Conservation (phyloP, 768 basidiomycete genomes). For the Amanita thiersii region DNA sequence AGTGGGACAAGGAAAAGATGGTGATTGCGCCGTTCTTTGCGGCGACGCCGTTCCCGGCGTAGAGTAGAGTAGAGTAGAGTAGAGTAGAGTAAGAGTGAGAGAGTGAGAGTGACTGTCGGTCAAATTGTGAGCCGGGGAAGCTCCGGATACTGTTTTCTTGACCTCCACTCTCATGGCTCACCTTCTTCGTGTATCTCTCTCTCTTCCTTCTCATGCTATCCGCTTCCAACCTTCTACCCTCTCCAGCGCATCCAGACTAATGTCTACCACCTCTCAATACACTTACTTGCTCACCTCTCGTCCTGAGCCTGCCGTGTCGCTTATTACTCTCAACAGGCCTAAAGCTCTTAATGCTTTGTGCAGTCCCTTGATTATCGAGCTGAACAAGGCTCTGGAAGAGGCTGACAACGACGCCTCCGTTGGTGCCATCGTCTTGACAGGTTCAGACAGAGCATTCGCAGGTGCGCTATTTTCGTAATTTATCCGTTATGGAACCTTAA, state of each 20-base stretch:
- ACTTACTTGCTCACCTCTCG: conserved; percentile 61
- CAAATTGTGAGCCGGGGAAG: no score
- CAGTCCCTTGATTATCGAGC: conserved; percentile 69
- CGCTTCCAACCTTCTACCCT: conserved; percentile 7
- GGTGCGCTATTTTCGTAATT: conserved; percentile 40
- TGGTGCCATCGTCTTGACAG: conserved; percentile 87
- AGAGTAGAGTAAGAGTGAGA: no score
- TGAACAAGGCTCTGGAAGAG: conserved; percentile 68
- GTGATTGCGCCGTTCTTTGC: conserved; percentile 15
- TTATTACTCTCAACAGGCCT: conserved; percentile 85
- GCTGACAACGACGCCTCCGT: conserved; percentile 65
- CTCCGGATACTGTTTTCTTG: no score
- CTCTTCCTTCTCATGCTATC: conserved; percentile 8
- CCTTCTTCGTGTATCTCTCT: not conserved
- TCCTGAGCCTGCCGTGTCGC: conserved; percentile 61
- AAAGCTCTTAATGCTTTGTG: conserved; percentile 87
- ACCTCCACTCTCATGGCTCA: no score
- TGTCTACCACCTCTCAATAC: conserved; percentile 46
- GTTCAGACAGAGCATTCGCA: conserved; percentile 89
- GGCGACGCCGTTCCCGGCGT: conserved; percentile 18
- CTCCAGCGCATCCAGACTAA: conserved; percentile 26
- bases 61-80: not conserved
- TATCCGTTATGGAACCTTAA: not conserved
- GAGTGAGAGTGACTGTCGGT: no score
- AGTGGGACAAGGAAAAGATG: conserved; percentile 11